Conservation (phyloP, 768 basidiomycete genomes). For the Leucocoprinus sp. region DNA sequence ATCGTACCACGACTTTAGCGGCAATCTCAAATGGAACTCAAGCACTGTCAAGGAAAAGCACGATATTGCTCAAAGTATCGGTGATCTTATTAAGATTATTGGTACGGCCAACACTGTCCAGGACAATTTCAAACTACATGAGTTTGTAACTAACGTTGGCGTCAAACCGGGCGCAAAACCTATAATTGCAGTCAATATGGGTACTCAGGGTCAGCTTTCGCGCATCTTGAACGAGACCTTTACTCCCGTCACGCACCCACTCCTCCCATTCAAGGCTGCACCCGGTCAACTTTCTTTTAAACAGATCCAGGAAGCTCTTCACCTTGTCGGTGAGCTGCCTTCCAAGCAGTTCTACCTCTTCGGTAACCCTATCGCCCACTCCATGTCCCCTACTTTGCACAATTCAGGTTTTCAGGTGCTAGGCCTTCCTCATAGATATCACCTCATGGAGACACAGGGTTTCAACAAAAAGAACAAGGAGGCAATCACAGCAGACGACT, state of each 20-base stretch:
- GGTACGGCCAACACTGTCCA: slow-evolving; percentile 67
- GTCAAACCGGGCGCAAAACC: slow-evolving; percentile 54
- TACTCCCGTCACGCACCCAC: slow-evolving; percentile 85
- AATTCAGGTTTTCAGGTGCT: slow-evolving; percentile 79
- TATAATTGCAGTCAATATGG: slow-evolving; percentile 94
- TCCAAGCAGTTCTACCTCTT: slow-evolving; percentile 75
- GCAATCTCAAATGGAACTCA: slow-evolving; percentile 74
- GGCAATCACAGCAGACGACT: slow-evolving; percentile 55
- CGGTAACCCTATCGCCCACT: slow-evolving; percentile 81
- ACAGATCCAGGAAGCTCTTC: slow-evolving; percentile 75
- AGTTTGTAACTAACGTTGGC: slow-evolving; percentile 51
- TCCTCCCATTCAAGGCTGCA: slow-evolving; percentile 79
- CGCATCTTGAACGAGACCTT: slow-evolving; percentile 80
- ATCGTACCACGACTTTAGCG: slow-evolving; percentile 94
- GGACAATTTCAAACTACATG: slow-evolving; percentile 74
- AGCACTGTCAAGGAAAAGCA: slow-evolving; percentile 61
- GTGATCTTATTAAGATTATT: slow-evolving; percentile 91
- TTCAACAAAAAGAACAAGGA: slow-evolving; percentile 60
- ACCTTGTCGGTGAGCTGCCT: slow-evolving; percentile 75
- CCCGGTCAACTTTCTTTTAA: slow-evolving; percentile 89
- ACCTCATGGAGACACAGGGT: slow-evolving; percentile 61
- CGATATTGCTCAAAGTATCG: slow-evolving; percentile 51
- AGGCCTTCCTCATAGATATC: slow-evolving; percentile 80
- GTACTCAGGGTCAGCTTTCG: slow-evolving; percentile 80
- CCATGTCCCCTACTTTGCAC: slow-evolving; percentile 89